Conservation (phyloP, 2,329 filamentous ascomycete species). For the Ascochyta lentis region DNA sequence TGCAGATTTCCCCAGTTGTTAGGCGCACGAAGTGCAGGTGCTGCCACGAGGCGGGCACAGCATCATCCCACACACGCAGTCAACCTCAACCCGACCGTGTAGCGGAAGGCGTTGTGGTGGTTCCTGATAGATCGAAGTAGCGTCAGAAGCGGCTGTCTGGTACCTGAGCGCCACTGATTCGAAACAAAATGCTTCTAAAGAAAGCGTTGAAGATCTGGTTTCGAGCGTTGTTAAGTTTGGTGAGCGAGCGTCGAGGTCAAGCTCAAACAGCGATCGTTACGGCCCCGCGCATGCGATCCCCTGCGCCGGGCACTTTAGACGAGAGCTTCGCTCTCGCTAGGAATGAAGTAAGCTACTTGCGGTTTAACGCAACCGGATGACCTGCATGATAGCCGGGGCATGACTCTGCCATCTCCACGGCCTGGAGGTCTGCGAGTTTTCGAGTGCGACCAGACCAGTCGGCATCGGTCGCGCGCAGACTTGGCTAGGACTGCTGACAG, state of each 20-base stretch:
- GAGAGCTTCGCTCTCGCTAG: slow-evolving; percentile 7
- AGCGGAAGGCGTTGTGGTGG: neutral
- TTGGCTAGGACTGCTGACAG: neutral
- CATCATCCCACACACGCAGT: neutral
- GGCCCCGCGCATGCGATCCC: slow-evolving; percentile 8
- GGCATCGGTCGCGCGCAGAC: neutral
- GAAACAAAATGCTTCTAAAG: slow-evolving; percentile 31
- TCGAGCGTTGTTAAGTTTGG: slow-evolving; percentile 20
- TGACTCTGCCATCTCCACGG: neutral
- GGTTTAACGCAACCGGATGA: slow-evolving; percentile 1
- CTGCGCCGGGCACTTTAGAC: slow-evolving; percentile 7
- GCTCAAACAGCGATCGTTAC: slow-evolving; percentile 24
- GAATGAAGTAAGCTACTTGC: neutral
- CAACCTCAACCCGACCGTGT: neutral
- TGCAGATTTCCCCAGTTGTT: neutral
- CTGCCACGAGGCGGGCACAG: neutral
- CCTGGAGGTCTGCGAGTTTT: neutral
- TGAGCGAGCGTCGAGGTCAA: slow-evolving; percentile 14
- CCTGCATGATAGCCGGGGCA: neutral
- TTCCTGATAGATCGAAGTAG: slow-evolving; percentile 10
- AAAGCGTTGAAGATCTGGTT: slow-evolving; percentile 26
- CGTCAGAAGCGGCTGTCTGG: neutral
- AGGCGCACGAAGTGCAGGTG: neutral
- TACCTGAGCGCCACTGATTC: slow-evolving; percentile 12
- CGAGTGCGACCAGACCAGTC: neutral